These are phyloP conservation scores for Mycosphaerella arachidis DNA, from an alignment of 2,329 filamentous ascomycete species.

Conservation along the genomic window DNA sequence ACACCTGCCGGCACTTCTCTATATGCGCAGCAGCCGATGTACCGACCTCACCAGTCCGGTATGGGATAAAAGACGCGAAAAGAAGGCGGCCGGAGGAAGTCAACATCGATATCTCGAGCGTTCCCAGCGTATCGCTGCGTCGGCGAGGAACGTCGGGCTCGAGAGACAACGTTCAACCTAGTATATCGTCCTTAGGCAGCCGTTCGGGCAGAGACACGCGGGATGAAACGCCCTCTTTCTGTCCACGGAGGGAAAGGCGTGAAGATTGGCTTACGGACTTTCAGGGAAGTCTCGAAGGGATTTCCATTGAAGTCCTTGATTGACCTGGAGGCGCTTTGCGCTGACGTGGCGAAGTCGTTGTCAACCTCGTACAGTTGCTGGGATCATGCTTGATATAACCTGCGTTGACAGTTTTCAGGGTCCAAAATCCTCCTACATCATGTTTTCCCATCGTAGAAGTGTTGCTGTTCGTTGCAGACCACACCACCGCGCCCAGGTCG, in stretches of 20 bases:
- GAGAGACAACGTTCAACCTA: neutral
- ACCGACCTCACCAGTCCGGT: neutral
- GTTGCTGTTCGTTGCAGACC: neutral
- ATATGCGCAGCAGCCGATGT: neutral
- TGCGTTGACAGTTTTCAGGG: neutral
- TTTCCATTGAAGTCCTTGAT: neutral
- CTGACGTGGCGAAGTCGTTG: conserved; percentile 1
- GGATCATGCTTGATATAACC: neutral
- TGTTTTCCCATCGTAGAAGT: neutral
- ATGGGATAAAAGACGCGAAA: neutral
- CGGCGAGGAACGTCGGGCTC: neutral
- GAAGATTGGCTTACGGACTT: neutral
- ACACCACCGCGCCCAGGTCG: neutral
- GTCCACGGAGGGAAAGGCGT: neutral
- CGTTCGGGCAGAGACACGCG: neutral
- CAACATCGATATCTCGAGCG: neutral
- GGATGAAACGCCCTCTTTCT: neutral
- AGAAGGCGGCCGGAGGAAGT: neutral
- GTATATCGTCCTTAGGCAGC: neutral
- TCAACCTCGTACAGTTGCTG: neutral
- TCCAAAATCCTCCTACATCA: neutral
- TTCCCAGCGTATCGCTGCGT: neutral
- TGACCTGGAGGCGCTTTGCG: neutral
- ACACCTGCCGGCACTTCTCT: neutral
- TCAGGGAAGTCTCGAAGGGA: neutral